Conservation (phyloP, 2,329 filamentous ascomycete species). For the Fusarium irregulare region DNA sequence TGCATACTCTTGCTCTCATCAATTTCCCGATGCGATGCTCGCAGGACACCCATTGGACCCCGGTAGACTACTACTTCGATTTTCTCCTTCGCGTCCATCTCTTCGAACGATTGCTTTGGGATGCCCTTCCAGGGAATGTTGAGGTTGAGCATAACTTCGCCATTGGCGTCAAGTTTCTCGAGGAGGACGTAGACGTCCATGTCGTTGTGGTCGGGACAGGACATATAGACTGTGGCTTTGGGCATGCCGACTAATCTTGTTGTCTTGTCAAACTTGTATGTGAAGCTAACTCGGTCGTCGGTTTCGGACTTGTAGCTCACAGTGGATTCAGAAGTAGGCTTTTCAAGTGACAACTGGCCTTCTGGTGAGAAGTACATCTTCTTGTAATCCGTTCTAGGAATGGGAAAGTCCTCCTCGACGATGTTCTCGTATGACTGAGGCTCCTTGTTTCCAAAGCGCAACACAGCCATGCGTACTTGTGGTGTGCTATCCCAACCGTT, state of each 20-base stretch:
- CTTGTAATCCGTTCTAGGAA: constrained; percentile 7
- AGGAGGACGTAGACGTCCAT: constrained; percentile 17
- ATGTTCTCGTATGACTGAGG: constrained; percentile 18
- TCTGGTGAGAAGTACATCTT: not conserved
- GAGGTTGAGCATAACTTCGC: constrained; percentile 14
- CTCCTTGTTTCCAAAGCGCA: constrained; percentile 9
- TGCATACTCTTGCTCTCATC: constrained; percentile 26
- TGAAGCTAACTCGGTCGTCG: not conserved
- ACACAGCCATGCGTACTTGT: not conserved
- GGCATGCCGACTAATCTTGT: constrained; percentile 15
- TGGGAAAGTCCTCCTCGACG: not conserved
- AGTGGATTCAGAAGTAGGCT: rapidly evolving
- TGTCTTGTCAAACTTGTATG: not conserved
- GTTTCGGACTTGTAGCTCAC: constrained; percentile 11
- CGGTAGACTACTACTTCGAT: constrained; percentile 11
- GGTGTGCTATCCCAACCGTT: constrained; percentile 1
- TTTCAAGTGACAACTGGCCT: rapidly evolving
- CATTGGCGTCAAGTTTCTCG: not conserved
- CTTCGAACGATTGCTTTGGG: not conserved
- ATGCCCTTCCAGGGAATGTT: constrained; percentile 15
- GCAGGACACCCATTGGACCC: constrained; percentile 5
- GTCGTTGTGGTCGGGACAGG: not conserved
- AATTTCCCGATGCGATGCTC: constrained; percentile 12
- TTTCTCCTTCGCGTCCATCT: constrained; percentile 5
- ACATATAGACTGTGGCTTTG: constrained; percentile 14